A percentile compares a stretch with the other conserved stretches of the same genome.
Evolutionary conservation across 805 yeast species (phyloP).

Genomic region (Yarrowia phangngaensis): DNA sequence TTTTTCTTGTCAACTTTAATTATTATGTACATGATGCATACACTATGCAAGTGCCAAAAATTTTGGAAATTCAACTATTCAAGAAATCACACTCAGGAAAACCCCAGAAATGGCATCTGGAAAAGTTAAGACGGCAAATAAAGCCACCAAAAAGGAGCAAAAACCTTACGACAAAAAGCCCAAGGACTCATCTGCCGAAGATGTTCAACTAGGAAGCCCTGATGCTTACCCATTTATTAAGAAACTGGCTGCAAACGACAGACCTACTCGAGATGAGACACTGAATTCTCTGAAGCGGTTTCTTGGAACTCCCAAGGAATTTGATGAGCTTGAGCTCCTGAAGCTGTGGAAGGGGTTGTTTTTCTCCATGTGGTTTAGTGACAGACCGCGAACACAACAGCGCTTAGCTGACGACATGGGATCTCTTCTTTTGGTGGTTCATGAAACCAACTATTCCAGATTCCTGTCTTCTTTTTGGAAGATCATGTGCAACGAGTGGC

Average conservation of each 20-base stretch:
- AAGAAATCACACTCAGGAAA: too few species aligned
- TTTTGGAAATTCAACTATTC: too few species aligned
- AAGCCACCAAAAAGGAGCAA: neutral
- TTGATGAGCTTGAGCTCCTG: slow-evolving; percentile 55
- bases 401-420: slow-evolving; percentile 72
- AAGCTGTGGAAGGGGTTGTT: slow-evolving; percentile 96
- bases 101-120: slow-evolving; percentile 15
- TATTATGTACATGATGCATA: too few species aligned
- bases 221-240: slow-evolving; percentile 55
- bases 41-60: too few species aligned
- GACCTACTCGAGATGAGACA: slow-evolving; percentile 70
- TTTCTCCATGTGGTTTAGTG: slow-evolving; percentile 95
- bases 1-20: too few species aligned
- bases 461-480: slow-evolving; percentile 79
- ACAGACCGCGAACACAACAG: slow-evolving; percentile 89
- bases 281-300: slow-evolving; percentile 59
- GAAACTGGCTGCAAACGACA: slow-evolving; percentile 77
- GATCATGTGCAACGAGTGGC: slow-evolving; percentile 78
- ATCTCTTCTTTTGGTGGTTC: slow-evolving; percentile 42
- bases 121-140: slow-evolving; percentile 3
- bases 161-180: slow-evolving; percentile 6
- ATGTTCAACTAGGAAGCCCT: slow-evolving; percentile 5
- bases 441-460: slow-evolving; percentile 42
- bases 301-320: slow-evolving; percentile 45
- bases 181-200: neutral